Evolutionary conservation across 2,329 filamentous ascomycete genomes (phyloP).

Genomic region (Xylariaceae sp.): DNA sequence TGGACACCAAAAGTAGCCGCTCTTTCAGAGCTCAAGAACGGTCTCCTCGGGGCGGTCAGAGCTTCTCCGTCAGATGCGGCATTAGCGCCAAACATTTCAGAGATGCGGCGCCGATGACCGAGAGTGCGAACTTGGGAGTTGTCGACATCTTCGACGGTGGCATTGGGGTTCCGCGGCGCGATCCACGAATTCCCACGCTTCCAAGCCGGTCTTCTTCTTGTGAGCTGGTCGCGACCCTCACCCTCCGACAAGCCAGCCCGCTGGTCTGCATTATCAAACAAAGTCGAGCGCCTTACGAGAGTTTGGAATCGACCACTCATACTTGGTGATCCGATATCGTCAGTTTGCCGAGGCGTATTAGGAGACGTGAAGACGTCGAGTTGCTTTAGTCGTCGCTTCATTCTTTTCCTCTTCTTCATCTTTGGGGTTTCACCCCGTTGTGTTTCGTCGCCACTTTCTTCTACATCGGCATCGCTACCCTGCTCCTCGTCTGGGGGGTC

Average conservation of each 20-base stretch:
- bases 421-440: conserved; percentile 41
- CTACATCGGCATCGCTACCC: conserved; percentile 72
- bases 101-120: conserved; percentile 61
- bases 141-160: conserved; percentile 49
- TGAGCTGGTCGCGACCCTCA: conserved; percentile 61
- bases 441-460: conserved; percentile 80
- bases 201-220: conserved; percentile 48
- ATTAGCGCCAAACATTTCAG: conserved; percentile 58
- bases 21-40: conserved; percentile 59
- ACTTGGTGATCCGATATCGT: conserved; percentile 39
- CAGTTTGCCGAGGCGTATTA: conserved; percentile 51
- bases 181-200: conserved; percentile 57
- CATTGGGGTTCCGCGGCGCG: conserved; percentile 43
- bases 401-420: conserved; percentile 60
- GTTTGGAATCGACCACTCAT: conserved; percentile 45
- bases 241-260: conserved; percentile 69
- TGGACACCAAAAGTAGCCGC: conserved; percentile 70
- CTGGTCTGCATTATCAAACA: conserved; percentile 54
- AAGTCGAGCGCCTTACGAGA: conserved; percentile 60
- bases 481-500: conserved; percentile 50
- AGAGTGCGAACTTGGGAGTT: conserved; percentile 49
- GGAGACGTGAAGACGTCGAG: conserved; percentile 58
- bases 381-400: conserved; percentile 50
- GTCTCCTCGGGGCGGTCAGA: conserved; percentile 46
- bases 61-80: conserved; percentile 59